Base-by-base conservation (phyloP, 1,139 yeast genomes). In the Pichia sp. region DNA sequence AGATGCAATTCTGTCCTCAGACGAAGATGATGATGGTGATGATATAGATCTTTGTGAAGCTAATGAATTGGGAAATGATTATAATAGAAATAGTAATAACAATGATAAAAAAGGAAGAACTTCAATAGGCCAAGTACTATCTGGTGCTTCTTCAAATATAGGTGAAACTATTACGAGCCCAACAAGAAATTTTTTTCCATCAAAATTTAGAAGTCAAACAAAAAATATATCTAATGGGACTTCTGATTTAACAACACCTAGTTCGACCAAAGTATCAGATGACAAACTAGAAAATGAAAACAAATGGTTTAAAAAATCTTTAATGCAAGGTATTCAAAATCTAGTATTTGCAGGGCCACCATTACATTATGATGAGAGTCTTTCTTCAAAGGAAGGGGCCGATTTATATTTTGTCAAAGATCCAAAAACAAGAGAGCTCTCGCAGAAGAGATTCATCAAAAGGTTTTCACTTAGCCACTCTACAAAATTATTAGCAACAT, bases 391-490 rank as follows among this genome's bases (percentile, higher is more conserved):
- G 32, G 73, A 70, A 23, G 57, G 58, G 1, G 74, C 72, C 40
- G 81, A 78, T 52, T 66, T 70, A 3, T 77, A 68, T 57, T 74
- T 71, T 52, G 77, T 80, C 0, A 62, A 73, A 9, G 68, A 62
- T 44, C 40, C 51, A 1, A 68, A 68, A 7, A 76, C 74, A 24
- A 67, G 81, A 43, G 65, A 61, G 3, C 66, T 65, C n/a, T 79
- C 79, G 30, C 75, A 71, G 49, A 64, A 59, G 23, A 70, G 86
- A 50, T 90, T 82, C 63, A 72, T 78, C 48, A 62, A 68, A 1
- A 85, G 82, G 59, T 90, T 90, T 59, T 79, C 92, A 0, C 67
- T 88, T 13, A 70, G 74, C 8, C 72, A 71, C 1, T 65, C 71
- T 3, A 80, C 77, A 42, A 63, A 63, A 8, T 68, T 90, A 48